phyloP scores from a whole-genome alignment of 257 asterid genomes.

The Solanum clarkiae region DNA sequence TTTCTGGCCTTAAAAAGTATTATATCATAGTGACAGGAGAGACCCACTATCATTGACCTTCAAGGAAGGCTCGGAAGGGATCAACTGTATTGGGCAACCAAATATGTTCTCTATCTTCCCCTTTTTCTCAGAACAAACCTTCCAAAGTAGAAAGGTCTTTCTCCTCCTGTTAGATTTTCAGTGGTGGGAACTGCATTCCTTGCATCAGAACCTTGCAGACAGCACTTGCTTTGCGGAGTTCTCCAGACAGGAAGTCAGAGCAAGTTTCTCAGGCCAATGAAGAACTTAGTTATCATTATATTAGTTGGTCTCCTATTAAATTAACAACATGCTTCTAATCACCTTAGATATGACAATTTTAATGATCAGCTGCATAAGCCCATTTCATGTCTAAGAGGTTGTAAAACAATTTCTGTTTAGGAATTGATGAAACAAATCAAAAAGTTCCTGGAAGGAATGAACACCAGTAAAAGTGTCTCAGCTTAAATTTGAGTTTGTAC shows the following conservation, averaged over 20 bases:
- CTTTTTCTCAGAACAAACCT: background rate
- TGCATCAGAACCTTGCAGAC: background rate
- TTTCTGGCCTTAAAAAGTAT: background rate
- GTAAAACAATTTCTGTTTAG: background rate
- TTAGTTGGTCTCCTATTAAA: background rate
- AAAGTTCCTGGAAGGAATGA: background rate
- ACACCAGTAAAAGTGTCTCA: background rate
- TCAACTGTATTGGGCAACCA: background rate
- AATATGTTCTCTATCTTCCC: background rate
- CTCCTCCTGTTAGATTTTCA: background rate
- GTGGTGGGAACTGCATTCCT: background rate
- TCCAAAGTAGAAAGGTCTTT: background rate
- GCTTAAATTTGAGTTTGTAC: background rate
- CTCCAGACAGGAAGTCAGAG: background rate
- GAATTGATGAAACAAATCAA: background rate
- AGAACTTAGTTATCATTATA: background rate
- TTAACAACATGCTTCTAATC: background rate
- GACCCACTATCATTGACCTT: background rate
- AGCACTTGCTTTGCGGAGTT: background rate
- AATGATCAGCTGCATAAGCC: background rate
- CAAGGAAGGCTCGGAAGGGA: background rate
- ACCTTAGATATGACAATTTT: background rate
- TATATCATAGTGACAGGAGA: background rate
- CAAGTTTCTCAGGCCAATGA: background rate
- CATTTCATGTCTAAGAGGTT: background rate